phyloP scores from a whole-genome alignment of 768 basidiomycete species.

The Phanerodontia chrysosporium region DNA sequence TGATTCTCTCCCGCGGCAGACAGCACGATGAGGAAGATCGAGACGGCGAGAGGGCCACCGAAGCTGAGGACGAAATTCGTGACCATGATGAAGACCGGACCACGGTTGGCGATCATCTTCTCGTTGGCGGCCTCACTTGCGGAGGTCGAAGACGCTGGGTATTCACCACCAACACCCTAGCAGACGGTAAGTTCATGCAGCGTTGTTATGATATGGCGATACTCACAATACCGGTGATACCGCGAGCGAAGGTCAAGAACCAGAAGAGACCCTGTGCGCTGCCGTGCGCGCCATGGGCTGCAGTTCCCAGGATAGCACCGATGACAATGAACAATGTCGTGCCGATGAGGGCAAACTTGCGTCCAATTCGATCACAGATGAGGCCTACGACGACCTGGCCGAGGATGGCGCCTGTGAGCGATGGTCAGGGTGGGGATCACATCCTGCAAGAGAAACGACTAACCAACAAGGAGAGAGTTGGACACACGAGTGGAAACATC shows the following conservation, averaged over 20 bases:
- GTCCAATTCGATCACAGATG: constrained; percentile 69
- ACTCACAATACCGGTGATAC: constrained; percentile 62
- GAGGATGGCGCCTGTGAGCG: constrained; percentile 48
- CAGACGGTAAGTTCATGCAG: not conserved
- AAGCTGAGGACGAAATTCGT: constrained; percentile 69
- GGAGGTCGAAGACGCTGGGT: constrained; percentile 66
- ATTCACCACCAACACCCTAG: constrained; percentile 76
- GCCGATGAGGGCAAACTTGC: constrained; percentile 67
- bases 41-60: constrained; percentile 62
- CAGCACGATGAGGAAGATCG: constrained; percentile 64
- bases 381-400: constrained; percentile 62
- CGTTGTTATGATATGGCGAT: not conserved
- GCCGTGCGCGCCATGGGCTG: constrained; percentile 57
- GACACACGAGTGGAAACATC: constrained; percentile 63
- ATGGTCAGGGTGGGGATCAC: constrained; percentile 4
- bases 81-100: constrained; percentile 73
- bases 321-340: constrained; percentile 69
- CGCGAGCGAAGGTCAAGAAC: constrained; percentile 70
- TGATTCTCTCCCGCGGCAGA: constrained; percentile 61
- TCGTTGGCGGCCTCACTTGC: constrained; percentile 76
- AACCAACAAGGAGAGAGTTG: constrained; percentile 67
- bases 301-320: constrained; percentile 65
- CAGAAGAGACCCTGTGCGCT: constrained; percentile 61
- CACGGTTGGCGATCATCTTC: constrained; percentile 52
- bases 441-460: constrained; percentile 16